These are phyloP conservation scores for Yueomyces sp. DNA, from an alignment of 805 yeast species.

Conservation along the genomic window DNA sequence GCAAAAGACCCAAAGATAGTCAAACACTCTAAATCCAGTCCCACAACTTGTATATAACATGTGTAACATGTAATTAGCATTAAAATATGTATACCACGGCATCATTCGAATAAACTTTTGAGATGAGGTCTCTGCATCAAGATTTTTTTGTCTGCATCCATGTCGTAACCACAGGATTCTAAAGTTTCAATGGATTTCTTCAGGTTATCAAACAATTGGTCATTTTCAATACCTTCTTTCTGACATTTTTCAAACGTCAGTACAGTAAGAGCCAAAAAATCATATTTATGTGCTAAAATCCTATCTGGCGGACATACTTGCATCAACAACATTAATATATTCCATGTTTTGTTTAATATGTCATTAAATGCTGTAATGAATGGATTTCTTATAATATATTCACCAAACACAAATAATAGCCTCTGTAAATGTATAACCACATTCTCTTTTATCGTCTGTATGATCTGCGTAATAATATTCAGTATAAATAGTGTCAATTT, in stretches of 20 bases:
- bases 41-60: too few relatives aligned
- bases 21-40: too few relatives aligned
- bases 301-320: conserved; percentile 10
- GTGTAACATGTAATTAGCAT: too few relatives aligned
- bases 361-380: conserved; percentile 12
- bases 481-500: conserved; percentile 7
- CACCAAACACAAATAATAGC: conserved; percentile 16
- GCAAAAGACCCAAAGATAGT: conserved; percentile 17
- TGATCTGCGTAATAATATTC: not conserved
- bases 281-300: conserved; percentile 13
- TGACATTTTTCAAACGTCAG: conserved; percentile 14
- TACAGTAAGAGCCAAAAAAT: conserved; percentile 11
- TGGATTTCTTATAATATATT: conserved; percentile 16
- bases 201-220: not conserved
- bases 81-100: too few relatives aligned
- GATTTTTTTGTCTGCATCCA: too few relatives aligned
- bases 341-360: conserved; percentile 7
- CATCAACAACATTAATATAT: conserved; percentile 4
- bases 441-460: conserved; percentile 2
- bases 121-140: too few relatives aligned
- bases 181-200: not conserved
- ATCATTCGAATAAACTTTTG: too few relatives aligned
- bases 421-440: conserved; percentile 8
- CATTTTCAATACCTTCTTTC: conserved; percentile 13
- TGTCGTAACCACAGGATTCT: not conserved